These are phyloP conservation scores for Rosa lucieae DNA, from an alignment of 306 rosid species.

Conservation along the genomic window DNA sequence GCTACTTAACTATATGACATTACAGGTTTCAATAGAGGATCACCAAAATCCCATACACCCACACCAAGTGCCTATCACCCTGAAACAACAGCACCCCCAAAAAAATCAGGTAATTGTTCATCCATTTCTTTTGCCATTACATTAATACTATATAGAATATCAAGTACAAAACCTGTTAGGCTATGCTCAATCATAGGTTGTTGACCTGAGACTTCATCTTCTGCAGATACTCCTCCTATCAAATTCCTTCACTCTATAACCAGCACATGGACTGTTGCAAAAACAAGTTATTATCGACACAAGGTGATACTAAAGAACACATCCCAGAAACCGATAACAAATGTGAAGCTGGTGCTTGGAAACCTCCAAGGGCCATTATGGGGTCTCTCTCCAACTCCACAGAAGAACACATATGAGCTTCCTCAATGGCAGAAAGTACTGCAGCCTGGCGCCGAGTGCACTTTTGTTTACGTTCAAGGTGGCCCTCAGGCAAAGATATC, in stretches of 20 bases:
- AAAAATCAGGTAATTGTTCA: not conserved
- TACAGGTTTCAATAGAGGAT: constrained; percentile 36
- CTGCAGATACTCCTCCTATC: constrained; percentile 52
- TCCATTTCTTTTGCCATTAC: not conserved
- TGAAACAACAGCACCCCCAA: not conserved
- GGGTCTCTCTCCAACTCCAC: constrained; percentile 67
- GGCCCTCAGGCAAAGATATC: constrained; percentile 75
- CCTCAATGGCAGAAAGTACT: constrained; percentile 62
- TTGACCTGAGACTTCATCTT: not conserved
- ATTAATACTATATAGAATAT: not conserved
- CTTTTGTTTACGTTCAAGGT: constrained; percentile 71
- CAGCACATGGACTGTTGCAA: constrained; percentile 53
- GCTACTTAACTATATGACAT: not conserved
- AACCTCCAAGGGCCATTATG: constrained; percentile 70
- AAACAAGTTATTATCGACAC: constrained; percentile 60
- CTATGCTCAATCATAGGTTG: not conserved
- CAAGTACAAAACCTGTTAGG: not conserved
- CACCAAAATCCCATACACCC: constrained; percentile 30
- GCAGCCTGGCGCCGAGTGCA: constrained; percentile 59
- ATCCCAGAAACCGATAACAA: constrained; percentile 56
- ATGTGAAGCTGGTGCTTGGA: constrained; percentile 49
- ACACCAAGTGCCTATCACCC: constrained; percentile 27
- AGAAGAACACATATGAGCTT: constrained; percentile 60
- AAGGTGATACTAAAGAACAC: constrained; percentile 68
- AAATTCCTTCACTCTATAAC: constrained; percentile 68